phyloP scores from a whole-genome alignment of 2,329 filamentous ascomycete genomes.

The Lasiodiplodia hormozganensis region DNA sequence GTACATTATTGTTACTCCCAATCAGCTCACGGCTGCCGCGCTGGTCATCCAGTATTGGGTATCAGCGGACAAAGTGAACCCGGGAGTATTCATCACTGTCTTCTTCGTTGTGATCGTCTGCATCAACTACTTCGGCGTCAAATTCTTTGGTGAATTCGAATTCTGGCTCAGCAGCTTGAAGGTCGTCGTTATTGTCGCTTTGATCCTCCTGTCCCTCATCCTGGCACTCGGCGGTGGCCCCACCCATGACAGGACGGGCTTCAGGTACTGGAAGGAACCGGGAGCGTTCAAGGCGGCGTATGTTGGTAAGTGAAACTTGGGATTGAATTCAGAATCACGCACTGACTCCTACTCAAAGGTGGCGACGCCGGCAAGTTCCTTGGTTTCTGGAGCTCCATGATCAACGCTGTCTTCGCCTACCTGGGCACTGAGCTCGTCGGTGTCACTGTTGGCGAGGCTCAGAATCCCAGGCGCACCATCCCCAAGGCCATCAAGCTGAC shows the following conservation, averaged over 20 bases:
- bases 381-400: conserved; percentile 70
- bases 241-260: conserved; percentile 49
- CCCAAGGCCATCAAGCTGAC: conserved; percentile 80
- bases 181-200: conserved; percentile 53
- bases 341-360: conserved; percentile 18
- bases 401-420: conserved; percentile 80
- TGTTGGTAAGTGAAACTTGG: conserved; percentile 30
- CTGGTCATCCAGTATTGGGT: conserved; percentile 83
- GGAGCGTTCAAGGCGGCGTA: conserved; percentile 54
- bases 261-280: conserved; percentile 54
- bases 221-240: conserved; percentile 54
- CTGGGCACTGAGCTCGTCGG: conserved; percentile 77
- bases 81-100: conserved; percentile 78
- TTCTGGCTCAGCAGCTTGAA: conserved; percentile 58
- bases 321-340: not conserved
- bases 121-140: conserved; percentile 65
- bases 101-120: conserved; percentile 52
- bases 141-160: conserved; percentile 58
- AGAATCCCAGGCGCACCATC: conserved; percentile 79
- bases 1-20: conserved; percentile 86
- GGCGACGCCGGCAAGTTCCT: conserved; percentile 50
- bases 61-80: conserved; percentile 68
- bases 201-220: conserved; percentile 54
- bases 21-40: conserved; percentile 81
- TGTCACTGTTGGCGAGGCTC: conserved; percentile 79